Percentiles rank a stretch among this genome's conserved stretches.
Evolutionary conservation across 2,329 filamentous ascomycete genomes (phyloP).

Genomic region (Arthroderma uncinatum): DNA sequence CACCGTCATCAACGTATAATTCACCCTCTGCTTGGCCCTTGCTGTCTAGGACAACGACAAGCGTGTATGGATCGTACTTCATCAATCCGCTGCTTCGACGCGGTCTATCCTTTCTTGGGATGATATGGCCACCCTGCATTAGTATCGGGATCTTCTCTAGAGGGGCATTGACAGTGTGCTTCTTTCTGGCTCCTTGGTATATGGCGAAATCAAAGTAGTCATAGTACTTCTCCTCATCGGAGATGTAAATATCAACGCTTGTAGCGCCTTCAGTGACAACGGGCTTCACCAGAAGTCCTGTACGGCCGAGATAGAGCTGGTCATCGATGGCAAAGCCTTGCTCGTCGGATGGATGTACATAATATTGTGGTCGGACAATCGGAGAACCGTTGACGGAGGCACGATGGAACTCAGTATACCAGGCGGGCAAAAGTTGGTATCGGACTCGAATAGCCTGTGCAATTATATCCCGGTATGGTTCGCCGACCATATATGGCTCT

Average conservation of each 20-base stretch:
- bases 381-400: slow-evolving; percentile 73
- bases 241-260: slow-evolving; percentile 70
- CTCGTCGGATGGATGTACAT: slow-evolving; percentile 78
- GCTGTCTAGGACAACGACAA: slow-evolving; percentile 63
- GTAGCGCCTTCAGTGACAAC: slow-evolving; percentile 66
- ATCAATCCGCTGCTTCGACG: slow-evolving; percentile 78
- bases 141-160: slow-evolving; percentile 79
- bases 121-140: slow-evolving; percentile 86
- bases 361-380: slow-evolving; percentile 85
- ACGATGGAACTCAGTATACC: slow-evolving; percentile 95
- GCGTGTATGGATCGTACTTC: slow-evolving; percentile 89
- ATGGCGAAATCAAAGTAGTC: slow-evolving; percentile 85
- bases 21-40: slow-evolving; percentile 65
- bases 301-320: slow-evolving; percentile 81
- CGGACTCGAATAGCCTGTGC: slow-evolving; percentile 77
- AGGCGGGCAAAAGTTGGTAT: slow-evolving; percentile 79
- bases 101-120: slow-evolving; percentile 78
- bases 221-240: slow-evolving; percentile 82
- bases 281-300: slow-evolving; percentile 85
- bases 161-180: slow-evolving; percentile 60
- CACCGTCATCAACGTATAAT: slow-evolving; percentile 86
- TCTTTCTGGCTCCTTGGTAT: slow-evolving; percentile 60
- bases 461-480: slow-evolving; percentile 77
- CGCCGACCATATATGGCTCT: slow-evolving; percentile 79
- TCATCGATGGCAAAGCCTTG: slow-evolving; percentile 80